Conservation (phyloP, 352 stramenopile species). For the Pythium graminicola region DNA sequence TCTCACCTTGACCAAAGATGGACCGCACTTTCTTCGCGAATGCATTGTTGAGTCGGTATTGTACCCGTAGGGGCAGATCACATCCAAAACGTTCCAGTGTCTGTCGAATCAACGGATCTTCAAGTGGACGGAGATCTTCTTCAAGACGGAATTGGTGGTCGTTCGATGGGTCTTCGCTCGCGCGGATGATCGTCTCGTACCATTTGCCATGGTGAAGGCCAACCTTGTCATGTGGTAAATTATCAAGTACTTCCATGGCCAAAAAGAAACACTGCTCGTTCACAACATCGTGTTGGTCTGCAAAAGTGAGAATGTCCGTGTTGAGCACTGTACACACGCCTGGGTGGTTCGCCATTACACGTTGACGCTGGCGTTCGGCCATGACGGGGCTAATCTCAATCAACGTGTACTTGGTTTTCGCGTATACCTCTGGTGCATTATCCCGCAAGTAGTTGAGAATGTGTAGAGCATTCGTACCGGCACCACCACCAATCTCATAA, state of each 20-base stretch:
- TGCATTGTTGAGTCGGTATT: slow-evolving; percentile 51
- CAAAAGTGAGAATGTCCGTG: slow-evolving; percentile 73
- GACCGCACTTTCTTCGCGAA: slow-evolving; percentile 48
- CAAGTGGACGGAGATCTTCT: slow-evolving; percentile 42
- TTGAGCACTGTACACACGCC: slow-evolving; percentile 68
- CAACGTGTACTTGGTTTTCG: slow-evolving; percentile 77
- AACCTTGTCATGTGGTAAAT: slow-evolving; percentile 89
- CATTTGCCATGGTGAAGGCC: slow-evolving; percentile 64
- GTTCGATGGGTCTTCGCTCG: slow-evolving; percentile 11
- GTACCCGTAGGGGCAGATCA: slow-evolving; percentile 53
- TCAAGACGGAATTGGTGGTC: slow-evolving; percentile 22
- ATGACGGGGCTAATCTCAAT: slow-evolving; percentile 87
- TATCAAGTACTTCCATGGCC: slow-evolving; percentile 88
- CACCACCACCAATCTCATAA: slow-evolving; percentile 84
- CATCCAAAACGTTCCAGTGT: slow-evolving; percentile 69
- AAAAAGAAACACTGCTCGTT: slow-evolving; percentile 70
- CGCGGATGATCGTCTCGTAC: slow-evolving; percentile 61
- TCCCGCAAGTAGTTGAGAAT: slow-evolving; percentile 85
- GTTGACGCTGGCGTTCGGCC: slow-evolving; percentile 66
- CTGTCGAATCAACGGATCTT: slow-evolving; percentile 68
- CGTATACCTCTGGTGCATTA: slow-evolving; percentile 71
- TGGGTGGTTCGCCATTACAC: slow-evolving; percentile 51
- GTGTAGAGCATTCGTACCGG: slow-evolving; percentile 85
- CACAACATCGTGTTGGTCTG: slow-evolving; percentile 43
- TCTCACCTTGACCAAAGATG: slow-evolving; percentile 43